These are phyloP conservation scores for Aspergillus sparsus DNA, from an alignment of 495 filamentous ascomycete genomes.

Conservation along the genomic window DNA sequence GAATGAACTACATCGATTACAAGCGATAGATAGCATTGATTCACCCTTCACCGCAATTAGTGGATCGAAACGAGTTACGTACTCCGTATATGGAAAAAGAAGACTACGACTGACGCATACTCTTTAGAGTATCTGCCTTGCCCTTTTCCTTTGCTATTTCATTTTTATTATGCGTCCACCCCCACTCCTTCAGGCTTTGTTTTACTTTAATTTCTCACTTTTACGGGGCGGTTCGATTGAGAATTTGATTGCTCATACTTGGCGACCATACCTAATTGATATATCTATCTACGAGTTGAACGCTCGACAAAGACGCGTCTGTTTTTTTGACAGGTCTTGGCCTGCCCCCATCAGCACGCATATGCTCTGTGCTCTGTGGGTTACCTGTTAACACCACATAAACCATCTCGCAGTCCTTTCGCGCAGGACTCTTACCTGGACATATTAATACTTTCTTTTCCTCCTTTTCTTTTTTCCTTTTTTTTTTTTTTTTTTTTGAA, in stretches of 20 bases:
- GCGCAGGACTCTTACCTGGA: slow-evolving; percentile 8
- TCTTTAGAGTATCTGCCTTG: slow-evolving; percentile 6
- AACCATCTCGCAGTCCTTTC: slow-evolving; percentile 1
- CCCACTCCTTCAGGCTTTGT: slow-evolving; percentile 1
- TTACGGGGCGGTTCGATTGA: slow-evolving; percentile 15
- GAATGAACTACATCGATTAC: slow-evolving; percentile 26
- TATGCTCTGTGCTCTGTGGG: slow-evolving; percentile 10
- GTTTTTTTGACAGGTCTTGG: slow-evolving; percentile 10
- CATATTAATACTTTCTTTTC: slow-evolving; percentile 17
- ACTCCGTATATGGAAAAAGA: slow-evolving; percentile 12
- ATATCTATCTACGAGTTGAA: slow-evolving; percentile 15
- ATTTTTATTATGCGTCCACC: not conserved
- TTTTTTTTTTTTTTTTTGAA: not conserved
- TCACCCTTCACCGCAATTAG: slow-evolving; percentile 8
- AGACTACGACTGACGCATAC: slow-evolving; percentile 17
- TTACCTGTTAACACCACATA: not conserved
- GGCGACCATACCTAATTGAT: slow-evolving; percentile 13
- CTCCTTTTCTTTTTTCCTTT: slow-evolving; percentile 4
- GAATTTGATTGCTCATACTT: slow-evolving; percentile 19
- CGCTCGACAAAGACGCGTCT: slow-evolving; percentile 9
- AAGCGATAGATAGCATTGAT: slow-evolving; percentile 27
- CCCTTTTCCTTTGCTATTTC: not conserved
- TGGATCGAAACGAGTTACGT: slow-evolving; percentile 19
- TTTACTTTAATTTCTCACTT: slow-evolving; percentile 9
- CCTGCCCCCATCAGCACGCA: slow-evolving; percentile 1